These are phyloP conservation scores for Metarhizium guizhouense DNA, from an alignment of 2,329 filamentous ascomycete species.

Conservation along the genomic window DNA sequence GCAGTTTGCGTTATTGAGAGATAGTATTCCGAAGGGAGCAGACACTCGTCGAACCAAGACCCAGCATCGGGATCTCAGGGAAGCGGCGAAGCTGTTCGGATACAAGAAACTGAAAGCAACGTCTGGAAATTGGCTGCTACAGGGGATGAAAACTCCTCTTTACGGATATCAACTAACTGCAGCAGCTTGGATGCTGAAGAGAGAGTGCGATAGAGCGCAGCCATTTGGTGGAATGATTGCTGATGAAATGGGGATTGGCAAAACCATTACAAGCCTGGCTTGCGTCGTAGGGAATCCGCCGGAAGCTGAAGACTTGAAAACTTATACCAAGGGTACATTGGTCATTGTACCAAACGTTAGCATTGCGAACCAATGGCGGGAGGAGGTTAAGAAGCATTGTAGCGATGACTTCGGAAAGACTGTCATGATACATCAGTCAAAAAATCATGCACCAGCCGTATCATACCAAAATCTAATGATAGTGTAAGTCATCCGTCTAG, in stretches of 20 bases:
- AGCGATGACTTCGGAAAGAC: neutral
- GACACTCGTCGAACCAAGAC: slow-evolving; percentile 9
- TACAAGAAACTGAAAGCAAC: slow-evolving; percentile 7
- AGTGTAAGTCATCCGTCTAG: neutral
- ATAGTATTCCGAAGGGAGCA: slow-evolving; percentile 3
- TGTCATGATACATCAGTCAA: slow-evolving; percentile 8
- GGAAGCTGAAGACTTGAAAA: slow-evolving; percentile 22
- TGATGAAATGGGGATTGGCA: slow-evolving; percentile 57
- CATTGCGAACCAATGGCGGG: slow-evolving; percentile 19
- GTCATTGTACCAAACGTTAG: slow-evolving; percentile 19
- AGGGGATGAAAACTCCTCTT: slow-evolving; percentile 11
- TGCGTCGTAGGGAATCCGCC: slow-evolving; percentile 55
- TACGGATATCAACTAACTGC: slow-evolving; percentile 40
- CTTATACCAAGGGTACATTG: slow-evolving; percentile 27
- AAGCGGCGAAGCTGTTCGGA: slow-evolving; percentile 12
- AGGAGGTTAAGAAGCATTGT: slow-evolving; percentile 18
- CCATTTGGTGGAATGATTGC: slow-evolving; percentile 53
- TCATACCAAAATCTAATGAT: neutral
- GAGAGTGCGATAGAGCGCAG: slow-evolving; percentile 29
- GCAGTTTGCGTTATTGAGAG: slow-evolving; percentile 5
- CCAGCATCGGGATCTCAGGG: slow-evolving; percentile 9
- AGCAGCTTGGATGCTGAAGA: slow-evolving; percentile 42
- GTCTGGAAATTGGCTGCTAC: slow-evolving; percentile 6
- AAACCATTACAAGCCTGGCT: slow-evolving; percentile 67
- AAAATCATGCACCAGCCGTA: neutral